Base-by-base conservation (phyloP, 2,329 filamentous ascomycete genomes). In the Juglanconis oblonga region DNA sequence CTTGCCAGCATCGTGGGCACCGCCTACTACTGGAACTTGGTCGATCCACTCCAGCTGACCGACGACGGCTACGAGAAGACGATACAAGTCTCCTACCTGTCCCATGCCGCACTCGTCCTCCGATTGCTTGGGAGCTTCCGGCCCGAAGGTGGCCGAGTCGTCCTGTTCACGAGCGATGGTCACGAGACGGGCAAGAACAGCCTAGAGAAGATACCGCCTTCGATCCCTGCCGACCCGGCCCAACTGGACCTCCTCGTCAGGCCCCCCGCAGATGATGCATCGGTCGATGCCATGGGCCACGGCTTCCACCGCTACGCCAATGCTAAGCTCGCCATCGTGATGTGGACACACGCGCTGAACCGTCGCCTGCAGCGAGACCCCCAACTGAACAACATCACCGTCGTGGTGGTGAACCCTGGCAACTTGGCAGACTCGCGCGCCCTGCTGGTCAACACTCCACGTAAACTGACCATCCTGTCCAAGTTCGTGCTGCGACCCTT, bases 81-180 rank as follows among this genome's bases (percentile, higher is more conserved):
- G 1, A 72, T 79, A 31, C 73, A 76, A 58, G 70, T 79, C 4
- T 71, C 68, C 47, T 72, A 78, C 60, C 61, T 78, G 45, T 69
- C 75, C 1, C 76, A 78, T 55, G 70, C 69, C 10, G 67, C 73
- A 1, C 55, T 79, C 11, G 66, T 77, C 5, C 65, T 78, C 48
- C 70, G 71, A 31, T 65, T 77, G 1, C 73, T 81, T 71, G 76
- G 85, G 47, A 87, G 86, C 67, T 89, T 87, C 75, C 85, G 89
- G 64, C 82, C 87, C 53, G 9, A 49, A 49, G 86, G 88, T 64
- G 87, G 88, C 33, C 69, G 72, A 51, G 88, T 90, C 83, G 83
- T 86, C 60, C 74, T 80, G 69, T 67, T 77, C 11, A 70, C 68
- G 0, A 69, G 61, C 33, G 68, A 73, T 6, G 65, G 67, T 1